These are phyloP conservation scores for Claviceps cyperi DNA, from an alignment of 2,329 filamentous ascomycete species.

Conservation along the genomic window DNA sequence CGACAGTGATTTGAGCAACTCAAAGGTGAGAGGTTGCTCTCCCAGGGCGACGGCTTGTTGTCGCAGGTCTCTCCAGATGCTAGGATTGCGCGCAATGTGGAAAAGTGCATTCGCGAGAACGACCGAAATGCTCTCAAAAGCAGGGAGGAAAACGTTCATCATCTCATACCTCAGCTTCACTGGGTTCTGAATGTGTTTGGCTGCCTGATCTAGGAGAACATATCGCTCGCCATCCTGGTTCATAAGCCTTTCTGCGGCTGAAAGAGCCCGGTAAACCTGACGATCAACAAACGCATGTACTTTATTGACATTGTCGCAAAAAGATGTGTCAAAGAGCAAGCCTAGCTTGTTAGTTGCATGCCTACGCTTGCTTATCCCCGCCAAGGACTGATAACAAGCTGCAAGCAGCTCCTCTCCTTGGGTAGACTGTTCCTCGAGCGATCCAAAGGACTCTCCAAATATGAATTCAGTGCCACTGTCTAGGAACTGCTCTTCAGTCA, in stretches of 20 bases:
- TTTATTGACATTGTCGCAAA: conserved; percentile 1
- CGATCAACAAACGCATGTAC: conserved; percentile 5
- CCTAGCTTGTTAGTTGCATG: not conserved
- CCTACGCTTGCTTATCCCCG: conserved; percentile 2
- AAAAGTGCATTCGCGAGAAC: conserved; percentile 3
- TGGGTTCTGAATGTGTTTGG: conserved; percentile 2
- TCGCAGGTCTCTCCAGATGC: conserved; percentile 4
- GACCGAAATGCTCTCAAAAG: conserved; percentile 2
- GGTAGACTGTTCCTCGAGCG: not conserved
- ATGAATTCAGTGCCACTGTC: conserved; percentile 5
- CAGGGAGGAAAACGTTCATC: conserved; percentile 5
- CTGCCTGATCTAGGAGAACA: conserved; percentile 4
- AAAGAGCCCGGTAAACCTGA: conserved; percentile 3
- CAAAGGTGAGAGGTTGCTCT: conserved; percentile 2
- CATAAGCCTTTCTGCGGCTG: not conserved
- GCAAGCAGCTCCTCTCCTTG: conserved; percentile 3
- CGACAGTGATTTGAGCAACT: conserved; percentile 2
- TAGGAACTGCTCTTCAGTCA: conserved; percentile 2
- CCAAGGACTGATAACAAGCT: conserved; percentile 1
- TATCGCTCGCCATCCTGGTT: not conserved
- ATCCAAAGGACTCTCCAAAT: conserved; percentile 3
- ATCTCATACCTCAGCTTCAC: conserved; percentile 2
- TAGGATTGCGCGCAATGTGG: conserved; percentile 4
- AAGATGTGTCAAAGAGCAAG: not conserved
- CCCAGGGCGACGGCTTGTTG: conserved; percentile 2